Evolutionary conservation across 1,139 yeast species (phyloP), one percentile per base, ranked within the genome.

Genomic region (Suhomyces panamericanus): DNA sequence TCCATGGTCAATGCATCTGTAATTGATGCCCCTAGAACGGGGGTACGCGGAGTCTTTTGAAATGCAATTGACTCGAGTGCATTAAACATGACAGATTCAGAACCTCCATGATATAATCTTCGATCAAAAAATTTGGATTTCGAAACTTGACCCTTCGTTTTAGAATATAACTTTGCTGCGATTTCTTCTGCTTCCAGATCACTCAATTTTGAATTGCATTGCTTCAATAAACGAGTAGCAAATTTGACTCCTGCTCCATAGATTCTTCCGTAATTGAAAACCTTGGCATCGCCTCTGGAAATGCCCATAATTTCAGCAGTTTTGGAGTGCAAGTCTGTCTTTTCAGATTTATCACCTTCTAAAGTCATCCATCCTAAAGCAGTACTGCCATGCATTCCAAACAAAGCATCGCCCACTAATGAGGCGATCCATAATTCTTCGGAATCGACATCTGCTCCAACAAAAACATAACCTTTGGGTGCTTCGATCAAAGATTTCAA

Each of bases 301-400:
- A 95, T 93, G 0, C 96, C 96, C 59, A 95, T 67, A 54, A 95
- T 91, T 22, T 77, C 76, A 0, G 99, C 97, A 0, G 99, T 95
- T 56, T 88, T 90, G 1, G 98, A 90, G 61, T 95, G 99, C 52
- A 95, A 69, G 66, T 95, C 99, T 0, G 99, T 95, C 10, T 91
- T 95, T 48, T 87, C 93, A 46, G 70, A 73, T 64, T 95, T 95
- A 17, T 93, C 85, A 14, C 99, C 99, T 70, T 95, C 99, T 44
- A 95, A 73, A 1, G 98, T 91, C 99, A 95, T 95, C 99, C 99
- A 95, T 0, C 99, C 98, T 43, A 95, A 76, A 0, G 98, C 96
- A 0, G 99, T 89, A 13, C 95, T 95, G 3, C 99, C 99, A 62
- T 95, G 99, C 33, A 87, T 70, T 41, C 85, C 81, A 63, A 93